Percentiles rank a stretch among this genome's conserved stretches.
Evolutionary conservation across 257 asterid species (phyloP).

Genomic region (Haberlea rhodopensis): DNA sequence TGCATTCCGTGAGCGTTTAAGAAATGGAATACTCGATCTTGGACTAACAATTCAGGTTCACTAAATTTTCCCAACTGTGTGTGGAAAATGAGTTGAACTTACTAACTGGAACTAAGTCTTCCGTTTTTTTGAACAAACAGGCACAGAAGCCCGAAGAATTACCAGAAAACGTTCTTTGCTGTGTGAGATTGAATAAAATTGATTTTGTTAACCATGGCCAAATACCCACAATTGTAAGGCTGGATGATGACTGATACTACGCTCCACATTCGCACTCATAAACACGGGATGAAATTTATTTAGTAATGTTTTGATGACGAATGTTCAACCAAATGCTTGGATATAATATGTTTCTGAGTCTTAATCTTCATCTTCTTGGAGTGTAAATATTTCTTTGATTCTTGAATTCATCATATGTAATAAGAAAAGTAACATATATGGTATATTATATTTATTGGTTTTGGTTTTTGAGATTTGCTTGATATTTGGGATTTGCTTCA

Average conservation of each 20-base stretch:
- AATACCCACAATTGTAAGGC: slow-evolving; percentile 48
- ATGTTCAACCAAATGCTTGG: slow-evolving; percentile 18
- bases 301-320: slow-evolving; percentile 17
- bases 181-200: slow-evolving; percentile 66
- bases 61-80: neutral
- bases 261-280: slow-evolving; percentile 6
- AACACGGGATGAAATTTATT: slow-evolving; percentile 19
- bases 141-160: slow-evolving; percentile 73
- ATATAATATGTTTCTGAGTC: slow-evolving; percentile 20
- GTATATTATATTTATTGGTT: no score
- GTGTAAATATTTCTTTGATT: slow-evolving; percentile 23
- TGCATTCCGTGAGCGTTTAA: slow-evolving; percentile 71
- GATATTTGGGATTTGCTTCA: slow-evolving; percentile 7
- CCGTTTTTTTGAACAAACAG: slow-evolving; percentile 27
- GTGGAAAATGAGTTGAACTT: neutral
- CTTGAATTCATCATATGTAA: slow-evolving; percentile 6
- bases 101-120: neutral
- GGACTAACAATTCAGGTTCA: slow-evolving; percentile 74
- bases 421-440: neutral
- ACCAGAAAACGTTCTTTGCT: slow-evolving; percentile 63
- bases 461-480: neutral
- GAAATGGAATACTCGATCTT: slow-evolving; percentile 55
- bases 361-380: slow-evolving; percentile 20
- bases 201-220: slow-evolving; percentile 69
- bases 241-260: slow-evolving; percentile 34